Base-by-base conservation (phyloP, 1,139 yeast species). In the Candida tetrigidarum region DNA sequence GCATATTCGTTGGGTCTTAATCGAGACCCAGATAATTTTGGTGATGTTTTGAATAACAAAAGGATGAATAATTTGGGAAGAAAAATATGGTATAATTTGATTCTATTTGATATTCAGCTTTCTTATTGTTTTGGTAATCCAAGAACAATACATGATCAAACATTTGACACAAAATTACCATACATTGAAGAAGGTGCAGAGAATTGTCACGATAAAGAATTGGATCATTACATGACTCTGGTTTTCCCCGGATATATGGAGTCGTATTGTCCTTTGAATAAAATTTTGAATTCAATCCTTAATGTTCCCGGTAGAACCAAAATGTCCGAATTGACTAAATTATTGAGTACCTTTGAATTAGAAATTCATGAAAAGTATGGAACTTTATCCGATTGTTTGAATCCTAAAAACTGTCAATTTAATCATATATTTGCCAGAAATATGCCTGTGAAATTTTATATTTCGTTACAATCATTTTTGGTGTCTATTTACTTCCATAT, bases 31-130 rank as follows among this genome's bases (percentile, higher is more conserved):
- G 67, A 64, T 29, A 59, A 55, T 35, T 58, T 63, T 43, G 42
- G 49, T 2, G 59, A 54, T 20, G 43, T 50, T 2, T 47, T 56
- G 44, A 42, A 52, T 47, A 60, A 67, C 49, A 58, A 62, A 39
- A 58, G 59, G 41, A 48, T 61, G 19, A 67, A 74, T 41, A 69
- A 71, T 52, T 56, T 73, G 16, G 71, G 74, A 58, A 66, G 86
- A 53, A 80, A 79, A 49, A 67, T 80, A 2, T 82, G 86, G 86
- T 70, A 71, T 53, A 58, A 50, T 27, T 46, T 68, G 19, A 51
- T 59, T 2, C 37, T 61, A 19, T 49, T 50, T 32, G 76, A 71
- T 50, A 35, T 62, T 2, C 58, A 63, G 45, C 53, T 58, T 34
- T 62, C 66, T 8, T 65, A 55, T 45, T 44, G 62, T 3, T 66